Base-by-base conservation (phyloP, 257 asterid species). In the Nicotiana sylvestris region DNA sequence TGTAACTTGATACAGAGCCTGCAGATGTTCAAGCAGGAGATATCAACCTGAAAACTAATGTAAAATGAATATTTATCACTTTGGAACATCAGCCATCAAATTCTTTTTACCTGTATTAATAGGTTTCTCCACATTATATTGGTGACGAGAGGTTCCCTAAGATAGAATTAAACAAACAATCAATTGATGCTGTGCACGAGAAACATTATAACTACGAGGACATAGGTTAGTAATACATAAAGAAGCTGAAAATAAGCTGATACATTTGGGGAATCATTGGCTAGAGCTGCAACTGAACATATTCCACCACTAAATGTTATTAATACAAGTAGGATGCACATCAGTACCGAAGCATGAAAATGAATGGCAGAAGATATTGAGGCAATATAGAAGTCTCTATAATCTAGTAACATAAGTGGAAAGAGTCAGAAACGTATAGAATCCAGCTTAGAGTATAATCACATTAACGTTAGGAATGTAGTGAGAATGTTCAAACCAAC, bases 91-190 rank as follows among this genome's bases (percentile, higher is more conserved):
- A 8, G 56, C 66, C 32, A 9, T 60, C 39, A 62, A 16, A 29
- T 27, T 5, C n/a, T n/a, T 29, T 25, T 33, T 91, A 95, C 99
- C 99, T 95, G 99, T 83, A 95, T 84, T 64, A 94, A 33, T 87
- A 94, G 83, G 88, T 96, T 96, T 91, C 99, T 92, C 99, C 99
- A 96, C 99, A 96, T 94, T 84, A 94, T 90, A 86, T 96, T 96
- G 81, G 99, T 94, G 80, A 96, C 92, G 9, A 96, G 92, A 84
- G 99, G 99, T 85, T 95, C 99, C 97, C 99, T 95, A 82, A 66
- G 87, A 89, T 32, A 46, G 60, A 85, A 81, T 53, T 17, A 76
- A n/a, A 77, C 25, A 33, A 61, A 65, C 21, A 77, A 81, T 77
- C 30, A 76, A 35, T 33, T 21, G 8, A 49, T 39, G 32, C 3